These are phyloP conservation scores for Withania somnifera DNA, from an alignment of 305 asterid species.

Conservation along the genomic window DNA sequence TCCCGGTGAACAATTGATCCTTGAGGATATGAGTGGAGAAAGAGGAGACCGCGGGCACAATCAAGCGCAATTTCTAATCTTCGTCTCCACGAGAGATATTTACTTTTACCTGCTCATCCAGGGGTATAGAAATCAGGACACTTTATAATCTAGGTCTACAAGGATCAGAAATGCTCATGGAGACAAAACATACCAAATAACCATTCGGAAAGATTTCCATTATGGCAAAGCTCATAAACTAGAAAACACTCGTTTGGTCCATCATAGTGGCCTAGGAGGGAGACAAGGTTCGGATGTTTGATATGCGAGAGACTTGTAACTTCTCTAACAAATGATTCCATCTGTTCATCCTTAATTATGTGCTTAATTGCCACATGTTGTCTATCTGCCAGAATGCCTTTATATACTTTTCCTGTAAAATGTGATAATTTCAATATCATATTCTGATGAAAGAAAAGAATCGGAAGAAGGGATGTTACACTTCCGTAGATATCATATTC, in stretches of 20 bases:
- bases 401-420: constrained; percentile 61
- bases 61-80: constrained; percentile 55
- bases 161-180: neutral
- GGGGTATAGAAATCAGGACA: neutral
- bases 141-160: neutral
- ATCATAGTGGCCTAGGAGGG: constrained; percentile 56
- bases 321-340: constrained; percentile 79
- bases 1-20: constrained; percentile 80
- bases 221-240: constrained; percentile 63
- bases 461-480: neutral
- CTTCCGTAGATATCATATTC: neutral
- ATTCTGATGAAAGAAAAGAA: neutral
- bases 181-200: constrained; percentile 35
- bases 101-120: constrained; percentile 39
- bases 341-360: constrained; percentile 62
- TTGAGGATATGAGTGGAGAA: constrained; percentile 56
- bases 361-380: constrained; percentile 59
- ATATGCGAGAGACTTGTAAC: constrained; percentile 69
- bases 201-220: constrained; percentile 83
- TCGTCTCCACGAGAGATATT: constrained; percentile 48
- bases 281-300: constrained; percentile 68
- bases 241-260: constrained; percentile 75
- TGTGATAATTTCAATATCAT: neutral
- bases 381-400: constrained; percentile 43
- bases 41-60: constrained; percentile 60